Conservation (phyloP, 129 eudicot genomes). For the Tagetes patula region DNA sequence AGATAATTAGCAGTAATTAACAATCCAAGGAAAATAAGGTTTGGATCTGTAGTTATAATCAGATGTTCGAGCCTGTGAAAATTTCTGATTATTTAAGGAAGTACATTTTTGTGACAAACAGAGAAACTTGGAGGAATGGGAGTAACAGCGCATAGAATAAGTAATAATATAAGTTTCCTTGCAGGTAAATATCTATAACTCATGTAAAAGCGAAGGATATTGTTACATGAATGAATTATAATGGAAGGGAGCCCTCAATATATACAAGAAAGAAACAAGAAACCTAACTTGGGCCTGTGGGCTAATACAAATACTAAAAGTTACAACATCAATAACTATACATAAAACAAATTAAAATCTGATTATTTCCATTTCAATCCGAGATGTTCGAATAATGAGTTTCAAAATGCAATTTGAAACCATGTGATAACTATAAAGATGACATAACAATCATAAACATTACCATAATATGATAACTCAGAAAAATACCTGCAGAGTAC, state of each 20-base stretch:
- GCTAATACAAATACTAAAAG: too few relatives aligned
- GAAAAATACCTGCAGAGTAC: slow-evolving; percentile 77
- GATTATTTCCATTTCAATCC: background rate
- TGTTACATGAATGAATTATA: too few relatives aligned
- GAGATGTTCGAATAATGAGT: background rate
- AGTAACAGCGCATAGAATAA: too few relatives aligned
- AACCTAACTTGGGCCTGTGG: too few relatives aligned
- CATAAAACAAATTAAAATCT: background rate
- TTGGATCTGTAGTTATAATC: slow-evolving; percentile 2
- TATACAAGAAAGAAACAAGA: too few relatives aligned
- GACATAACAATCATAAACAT: background rate
- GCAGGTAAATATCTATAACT: too few relatives aligned
- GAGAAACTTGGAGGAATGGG: background rate
- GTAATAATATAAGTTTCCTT: too few relatives aligned
- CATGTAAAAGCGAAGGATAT: too few relatives aligned
- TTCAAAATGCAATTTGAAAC: background rate
- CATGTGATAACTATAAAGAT: background rate
- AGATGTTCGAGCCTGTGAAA: background rate
- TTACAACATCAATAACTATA: too few relatives aligned
- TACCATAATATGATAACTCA: slow-evolving; percentile 11
- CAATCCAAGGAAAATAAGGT: background rate
- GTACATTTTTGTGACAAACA: background rate
- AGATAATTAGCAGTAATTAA: background rate
- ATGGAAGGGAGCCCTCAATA: too few relatives aligned
- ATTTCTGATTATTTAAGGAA: background rate